A percentile compares a stretch with the other conserved stretches of the same genome.
Conservation (phyloP, 2,329 filamentous ascomycete genomes). For the Clarireedia paspali region DNA sequence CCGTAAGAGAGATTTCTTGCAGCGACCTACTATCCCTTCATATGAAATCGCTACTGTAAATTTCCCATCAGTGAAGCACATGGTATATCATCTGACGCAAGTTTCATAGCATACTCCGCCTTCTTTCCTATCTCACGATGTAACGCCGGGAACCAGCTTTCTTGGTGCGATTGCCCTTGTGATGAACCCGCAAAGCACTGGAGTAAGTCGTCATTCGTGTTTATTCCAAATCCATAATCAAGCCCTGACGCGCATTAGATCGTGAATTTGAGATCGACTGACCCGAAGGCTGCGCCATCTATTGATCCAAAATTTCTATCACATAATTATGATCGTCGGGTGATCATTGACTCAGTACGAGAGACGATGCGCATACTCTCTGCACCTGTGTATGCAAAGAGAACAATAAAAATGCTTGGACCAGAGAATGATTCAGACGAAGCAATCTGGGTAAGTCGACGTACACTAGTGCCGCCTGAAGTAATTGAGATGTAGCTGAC, state of each 20-base stretch:
- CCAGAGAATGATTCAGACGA: slow-evolving; percentile 9
- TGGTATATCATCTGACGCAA: slow-evolving; percentile 32
- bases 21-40: neutral
- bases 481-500: neutral
- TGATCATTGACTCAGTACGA: slow-evolving; percentile 35
- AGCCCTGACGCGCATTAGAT: neutral
- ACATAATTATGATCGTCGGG: slow-evolving; percentile 34
- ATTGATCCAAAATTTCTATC: slow-evolving; percentile 39
- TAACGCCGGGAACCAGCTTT: neutral
- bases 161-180: slow-evolving; percentile 15
- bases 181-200: slow-evolving; percentile 41
- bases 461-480: slow-evolving; percentile 22
- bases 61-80: neutral
- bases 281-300: slow-evolving; percentile 39
- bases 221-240: neutral
- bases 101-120: slow-evolving; percentile 32
- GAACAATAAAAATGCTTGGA: slow-evolving; percentile 20
- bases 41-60: neutral
- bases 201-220: neutral
- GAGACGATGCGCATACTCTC: slow-evolving; percentile 27
- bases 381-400: slow-evolving; percentile 4
- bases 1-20: neutral
- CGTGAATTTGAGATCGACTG: neutral
- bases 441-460: slow-evolving; percentile 17
- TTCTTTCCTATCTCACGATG: neutral